phyloP scores from a whole-genome alignment of 2,329 filamentous ascomycete genomes.

The Gnomoniopsis sp. region DNA sequence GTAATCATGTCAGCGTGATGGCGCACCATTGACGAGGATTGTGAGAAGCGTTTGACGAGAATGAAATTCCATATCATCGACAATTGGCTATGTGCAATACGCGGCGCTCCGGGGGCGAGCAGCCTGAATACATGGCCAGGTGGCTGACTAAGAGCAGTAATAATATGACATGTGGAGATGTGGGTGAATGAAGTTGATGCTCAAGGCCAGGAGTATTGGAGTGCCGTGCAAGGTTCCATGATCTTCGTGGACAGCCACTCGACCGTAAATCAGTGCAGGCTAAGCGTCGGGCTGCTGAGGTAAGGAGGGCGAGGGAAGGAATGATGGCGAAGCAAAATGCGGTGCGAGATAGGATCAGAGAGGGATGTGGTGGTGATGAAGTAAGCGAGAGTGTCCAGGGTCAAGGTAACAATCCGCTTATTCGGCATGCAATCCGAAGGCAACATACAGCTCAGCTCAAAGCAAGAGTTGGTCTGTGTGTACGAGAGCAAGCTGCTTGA shows the following conservation, averaged over 20 bases:
- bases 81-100: neutral
- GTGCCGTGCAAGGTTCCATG: neutral
- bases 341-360: neutral
- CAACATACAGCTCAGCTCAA: neutral
- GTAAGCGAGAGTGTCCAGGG: slow-evolving; percentile 9
- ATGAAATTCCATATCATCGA: neutral
- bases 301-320: neutral
- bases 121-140: neutral
- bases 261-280: slow-evolving; percentile 4
- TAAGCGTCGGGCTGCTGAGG: neutral
- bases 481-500: neutral
- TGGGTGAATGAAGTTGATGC: neutral
- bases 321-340: neutral
- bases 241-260: slow-evolving; percentile 2
- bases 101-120: neutral
- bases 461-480: neutral
- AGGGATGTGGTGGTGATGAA: slow-evolving; percentile 9
- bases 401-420: neutral
- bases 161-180: neutral
- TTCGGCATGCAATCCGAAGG: neutral
- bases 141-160: neutral
- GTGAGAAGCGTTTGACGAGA: neutral
- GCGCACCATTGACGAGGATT: neutral
- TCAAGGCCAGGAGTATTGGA: neutral
- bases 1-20: slow-evolving; percentile 7